Evolutionary conservation across 305 asterid genomes (phyloP).

Genomic region (Ilex paraguariensis): DNA sequence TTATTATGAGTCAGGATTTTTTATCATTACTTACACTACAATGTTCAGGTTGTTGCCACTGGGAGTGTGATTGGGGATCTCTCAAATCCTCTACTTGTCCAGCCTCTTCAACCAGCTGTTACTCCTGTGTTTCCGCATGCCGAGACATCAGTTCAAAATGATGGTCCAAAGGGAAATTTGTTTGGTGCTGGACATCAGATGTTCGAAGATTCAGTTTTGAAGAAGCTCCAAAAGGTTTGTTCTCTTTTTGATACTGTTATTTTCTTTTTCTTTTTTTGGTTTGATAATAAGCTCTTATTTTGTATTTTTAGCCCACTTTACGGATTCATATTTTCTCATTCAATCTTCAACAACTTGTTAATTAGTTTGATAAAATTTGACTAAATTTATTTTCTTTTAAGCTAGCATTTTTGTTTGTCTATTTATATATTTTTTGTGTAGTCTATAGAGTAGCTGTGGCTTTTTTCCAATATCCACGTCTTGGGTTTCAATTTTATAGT

Average conservation of each 20-base stretch:
- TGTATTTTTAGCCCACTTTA: background rate
- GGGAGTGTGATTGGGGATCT: slow-evolving; percentile 69
- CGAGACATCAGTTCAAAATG: slow-evolving; percentile 30
- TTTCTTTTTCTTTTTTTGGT: background rate
- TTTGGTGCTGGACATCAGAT: slow-evolving; percentile 69
- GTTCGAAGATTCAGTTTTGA: slow-evolving; percentile 70
- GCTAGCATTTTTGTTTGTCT: too few species aligned
- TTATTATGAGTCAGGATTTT: background rate
- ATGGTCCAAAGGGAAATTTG: slow-evolving; percentile 39
- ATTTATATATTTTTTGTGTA: too few species aligned
- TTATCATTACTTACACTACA: slow-evolving; percentile 14
- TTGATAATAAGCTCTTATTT: background rate
- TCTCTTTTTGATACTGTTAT: background rate
- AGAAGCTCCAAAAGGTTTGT: slow-evolving; percentile 64
- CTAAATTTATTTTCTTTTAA: too few species aligned
- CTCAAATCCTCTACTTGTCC: slow-evolving; percentile 67
- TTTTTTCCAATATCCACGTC: too few species aligned
- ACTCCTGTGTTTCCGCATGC: slow-evolving; percentile 32
- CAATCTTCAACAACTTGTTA: too few species aligned
- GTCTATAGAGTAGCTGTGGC: too few species aligned
- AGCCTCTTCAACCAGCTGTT: slow-evolving; percentile 59
- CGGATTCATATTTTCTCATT: too few species aligned
- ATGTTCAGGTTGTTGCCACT: slow-evolving; percentile 44
- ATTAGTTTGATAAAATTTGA: too few species aligned
- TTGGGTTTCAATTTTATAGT: too few species aligned